Base-by-base conservation (phyloP, 371 early-diverging fungal species). In the Capillidium rhysosporum region DNA sequence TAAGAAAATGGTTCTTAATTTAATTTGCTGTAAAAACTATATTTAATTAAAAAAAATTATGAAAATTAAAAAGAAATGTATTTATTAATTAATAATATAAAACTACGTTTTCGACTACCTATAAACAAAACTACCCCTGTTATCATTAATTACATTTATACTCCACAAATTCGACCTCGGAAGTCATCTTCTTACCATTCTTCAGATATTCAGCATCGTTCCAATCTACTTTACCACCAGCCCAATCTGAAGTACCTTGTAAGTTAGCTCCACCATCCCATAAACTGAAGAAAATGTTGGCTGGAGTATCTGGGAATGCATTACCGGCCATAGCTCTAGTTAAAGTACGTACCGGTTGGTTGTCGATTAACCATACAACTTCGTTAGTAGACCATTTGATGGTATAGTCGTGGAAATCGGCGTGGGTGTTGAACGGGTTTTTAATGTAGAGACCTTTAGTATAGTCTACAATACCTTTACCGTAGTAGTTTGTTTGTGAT, bases 261-360 rank as follows among this genome's bases (percentile, higher is more conserved):
- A 63, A 60, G 23, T 70, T 72, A 4, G 38, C 23, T 47, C 80
- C 79, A 40, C 79, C 83, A 57, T 82, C 83, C 83, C 83, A 82
- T 48, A 80, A 66, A 23, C 76, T 76, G 65, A 74, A 71, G 52
- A 72, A 69, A 49, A 82, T 66, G 46, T 64, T 65, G 18, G 74
- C 61, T 45, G 73, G 71, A 1, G 68, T 61, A 23, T 68, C 64
- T 0, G 82, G 82, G 65, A 62, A 77, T 60, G 56, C 64, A n/a
- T 57, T 56, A 39, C 59, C 45, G 9, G 63, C 60, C 24, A 55
- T 63, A 25, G 49, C 55, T 48, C 62, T 58, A 38, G 59, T 65
- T 57, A 72, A 59, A 16, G 62, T 69, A 49, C 77, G 64, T 54
- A 71, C 64, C 10, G 59, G 53, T 30, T 62, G 63, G 38, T 75